Evolutionary conservation across 768 basidiomycete genomes (phyloP).

Genomic region (Collybia sordida): DNA sequence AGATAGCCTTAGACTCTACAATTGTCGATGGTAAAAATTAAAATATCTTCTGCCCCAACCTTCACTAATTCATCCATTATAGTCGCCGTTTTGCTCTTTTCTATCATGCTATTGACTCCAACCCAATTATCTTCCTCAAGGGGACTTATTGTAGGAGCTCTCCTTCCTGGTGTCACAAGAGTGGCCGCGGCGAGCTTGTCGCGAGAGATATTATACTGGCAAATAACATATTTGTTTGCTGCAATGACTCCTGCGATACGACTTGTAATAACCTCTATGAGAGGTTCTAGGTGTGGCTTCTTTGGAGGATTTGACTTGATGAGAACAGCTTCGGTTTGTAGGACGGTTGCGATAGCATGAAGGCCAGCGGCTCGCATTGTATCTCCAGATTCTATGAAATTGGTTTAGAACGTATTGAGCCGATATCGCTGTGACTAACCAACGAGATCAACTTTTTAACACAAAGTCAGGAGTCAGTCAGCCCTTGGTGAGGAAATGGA

Average conservation of each 20-base stretch:
- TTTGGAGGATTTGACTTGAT: constrained; percentile 76
- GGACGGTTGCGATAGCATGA: constrained; percentile 87
- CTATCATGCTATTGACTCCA: constrained; percentile 90
- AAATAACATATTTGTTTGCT: constrained; percentile 81
- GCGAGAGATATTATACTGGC: constrained; percentile 89
- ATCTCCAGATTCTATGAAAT: constrained; percentile 85
- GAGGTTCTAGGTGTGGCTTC: constrained; percentile 56
- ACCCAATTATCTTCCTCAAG: constrained; percentile 88
- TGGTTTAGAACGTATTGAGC: background rate
- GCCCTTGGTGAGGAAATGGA: constrained; percentile 1
- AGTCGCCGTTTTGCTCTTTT: constrained; percentile 73
- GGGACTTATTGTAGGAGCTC: constrained; percentile 85
- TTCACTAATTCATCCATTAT: constrained; percentile 87
- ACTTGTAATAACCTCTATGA: constrained; percentile 78
- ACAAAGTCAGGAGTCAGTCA: constrained; percentile 7
- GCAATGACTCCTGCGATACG: constrained; percentile 94
- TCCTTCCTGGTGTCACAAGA: constrained; percentile 80
- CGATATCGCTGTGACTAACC: constrained; percentile 44
- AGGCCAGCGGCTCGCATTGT: constrained; percentile 99
- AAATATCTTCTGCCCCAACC: constrained; percentile 87
- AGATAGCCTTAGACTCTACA: constrained; percentile 70
- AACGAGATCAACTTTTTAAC: constrained; percentile 82
- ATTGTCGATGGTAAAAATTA: constrained; percentile 89
- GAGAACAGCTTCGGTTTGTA: constrained; percentile 84
- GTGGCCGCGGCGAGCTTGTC: constrained; percentile 60